These are phyloP conservation scores for Melanogaster broomeanus DNA, from an alignment of 768 basidiomycete species.

Conservation along the genomic window DNA sequence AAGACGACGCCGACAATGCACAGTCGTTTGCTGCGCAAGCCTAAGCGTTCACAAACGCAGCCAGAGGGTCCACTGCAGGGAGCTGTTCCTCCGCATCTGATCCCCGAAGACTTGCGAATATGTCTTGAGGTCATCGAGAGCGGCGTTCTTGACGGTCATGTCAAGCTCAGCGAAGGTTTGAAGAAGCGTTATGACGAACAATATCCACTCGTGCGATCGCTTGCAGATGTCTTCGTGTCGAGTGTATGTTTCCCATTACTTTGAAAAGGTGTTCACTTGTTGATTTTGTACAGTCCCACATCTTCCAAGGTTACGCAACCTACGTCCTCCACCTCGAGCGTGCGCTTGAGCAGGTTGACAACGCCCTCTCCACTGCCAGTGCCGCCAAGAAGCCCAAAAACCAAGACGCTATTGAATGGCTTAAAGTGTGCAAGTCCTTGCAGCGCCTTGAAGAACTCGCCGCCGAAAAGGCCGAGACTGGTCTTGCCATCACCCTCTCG, in stretches of 20 bases:
- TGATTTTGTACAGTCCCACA: conserved; percentile 67
- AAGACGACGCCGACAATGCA: conserved; percentile 33
- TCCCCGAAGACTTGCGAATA: conserved; percentile 85
- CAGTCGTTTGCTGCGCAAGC: conserved; percentile 61
- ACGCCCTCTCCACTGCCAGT: conserved; percentile 62
- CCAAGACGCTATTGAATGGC: conserved; percentile 77
- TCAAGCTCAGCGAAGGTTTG: conserved; percentile 79
- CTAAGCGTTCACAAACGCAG: conserved; percentile 64
- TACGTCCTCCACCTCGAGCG: conserved; percentile 95
- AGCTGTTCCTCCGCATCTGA: conserved; percentile 68
- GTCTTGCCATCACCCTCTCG: conserved; percentile 90
- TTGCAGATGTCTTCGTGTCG: conserved; percentile 95
- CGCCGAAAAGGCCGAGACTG: conserved; percentile 87
- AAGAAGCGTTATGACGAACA: conserved; percentile 94
- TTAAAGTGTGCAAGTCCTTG: conserved; percentile 72
- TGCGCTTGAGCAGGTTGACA: conserved; percentile 85
- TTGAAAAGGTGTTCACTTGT: conserved; percentile 9
- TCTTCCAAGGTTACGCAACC: conserved; percentile 90
- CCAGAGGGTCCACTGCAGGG: conserved; percentile 46
- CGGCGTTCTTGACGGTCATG: conserved; percentile 88
- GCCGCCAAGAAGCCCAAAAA: conserved; percentile 79
- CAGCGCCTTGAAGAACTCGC: conserved; percentile 81
- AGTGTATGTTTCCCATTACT: conserved; percentile 61
- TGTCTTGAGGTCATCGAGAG: conserved; percentile 87
- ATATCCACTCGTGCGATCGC: conserved; percentile 87